Evolutionary conservation across 164 flowering plant species (phyloP).

Genomic region (Tetracentron sinense): DNA sequence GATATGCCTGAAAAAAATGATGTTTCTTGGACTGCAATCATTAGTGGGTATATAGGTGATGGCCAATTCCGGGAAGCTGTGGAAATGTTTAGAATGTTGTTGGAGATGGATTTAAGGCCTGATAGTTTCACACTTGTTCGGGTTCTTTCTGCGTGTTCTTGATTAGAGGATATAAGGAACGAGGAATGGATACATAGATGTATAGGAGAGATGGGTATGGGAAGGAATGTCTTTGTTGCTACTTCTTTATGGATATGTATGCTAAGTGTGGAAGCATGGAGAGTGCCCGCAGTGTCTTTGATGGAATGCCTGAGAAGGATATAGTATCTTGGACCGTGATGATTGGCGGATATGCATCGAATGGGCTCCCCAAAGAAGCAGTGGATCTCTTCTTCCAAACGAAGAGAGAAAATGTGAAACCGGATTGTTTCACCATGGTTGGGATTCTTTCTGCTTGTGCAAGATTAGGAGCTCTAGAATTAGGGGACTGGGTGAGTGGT

Average conservation of each 20-base stretch:
- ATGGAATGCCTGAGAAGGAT: conserved; percentile 29
- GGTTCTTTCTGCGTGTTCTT: conserved; percentile 25
- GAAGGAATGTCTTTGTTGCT: conserved; percentile 22
- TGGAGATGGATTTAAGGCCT: conserved; percentile 20
- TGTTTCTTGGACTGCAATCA: conserved; percentile 35
- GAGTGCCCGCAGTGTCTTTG: conserved; percentile 25
- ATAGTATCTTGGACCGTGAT: conserved; percentile 29
- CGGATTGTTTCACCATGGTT: conserved; percentile 36
- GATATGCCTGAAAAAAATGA: conserved; percentile 25
- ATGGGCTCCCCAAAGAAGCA: conserved; percentile 34
- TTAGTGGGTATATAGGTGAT: conserved; percentile 20
- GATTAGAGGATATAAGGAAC: conserved; percentile 23
- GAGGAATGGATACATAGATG: conserved; percentile 23
- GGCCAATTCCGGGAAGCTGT: conserved; percentile 23
- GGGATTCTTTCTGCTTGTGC: conserved; percentile 34
- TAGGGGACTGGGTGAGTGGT: conserved; percentile 20
- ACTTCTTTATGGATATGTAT: conserved; percentile 35
- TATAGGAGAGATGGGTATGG: conserved; percentile 22
- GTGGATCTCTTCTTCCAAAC: conserved; percentile 25
- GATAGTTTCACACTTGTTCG: conserved; percentile 32
- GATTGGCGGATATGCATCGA: conserved; percentile 29
- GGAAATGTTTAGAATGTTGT: conserved; percentile 17
- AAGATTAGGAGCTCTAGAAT: conserved; percentile 26
- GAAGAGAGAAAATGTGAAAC: conserved; percentile 24
- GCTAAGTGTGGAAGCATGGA: conserved; percentile 33